Base-by-base conservation (phyloP, 768 basidiomycete genomes). In the Serendipita vermifera region DNA sequence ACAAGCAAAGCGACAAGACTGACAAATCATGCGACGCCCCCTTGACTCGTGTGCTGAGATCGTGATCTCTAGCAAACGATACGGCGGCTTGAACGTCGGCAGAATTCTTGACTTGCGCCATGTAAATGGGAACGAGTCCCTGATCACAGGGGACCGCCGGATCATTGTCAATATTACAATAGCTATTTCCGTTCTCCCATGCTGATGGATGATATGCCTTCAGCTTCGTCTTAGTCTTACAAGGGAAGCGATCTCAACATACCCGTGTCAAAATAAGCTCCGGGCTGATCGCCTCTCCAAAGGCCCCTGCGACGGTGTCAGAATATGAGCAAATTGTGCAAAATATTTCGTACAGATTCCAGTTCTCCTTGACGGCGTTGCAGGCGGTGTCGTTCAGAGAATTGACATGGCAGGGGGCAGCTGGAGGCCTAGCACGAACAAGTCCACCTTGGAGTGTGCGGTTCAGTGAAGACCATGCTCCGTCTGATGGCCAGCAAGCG, bases 21-120 rank as follows among this genome's bases (percentile, higher is more conserved):
- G 9, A 51, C 0, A 69, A 70, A 57, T 73, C 71, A 60, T 72
- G 73, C 11, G 65, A 55, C 1, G 58, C 43, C 3, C 55, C 38
- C 51, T 59, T 59, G 1, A 59, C 41, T 7, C 33, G 38, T 15
- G 56, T 24, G 26, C 36, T 59, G 11, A 59, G 29, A 33, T 59
- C 57, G 38, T 57, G 58, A 4, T 31, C 20, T 26, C 33, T 9
- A n/a, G 58, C 58, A 35, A 59, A 59, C 9, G 22, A 20, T 5
- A 59, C 35, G 3, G 55, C 58, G 24, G 56, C n/a, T 22, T 20
- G 15, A 48, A 33, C 41, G 26, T 39, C 38, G 38, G 36, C 41
- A 41, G 31, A 35, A 56, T 39, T 41, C 9, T 7, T 15, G 3
- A 38, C 36, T 38, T 38, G 36, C 5, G 46, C 46, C 9, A 51